Percentiles rank a stretch among this genome's conserved stretches.
These are phyloP conservation scores for Mucor plumbeus DNA, from an alignment of 371 early-diverging fungal species.

Conservation along the genomic window DNA sequence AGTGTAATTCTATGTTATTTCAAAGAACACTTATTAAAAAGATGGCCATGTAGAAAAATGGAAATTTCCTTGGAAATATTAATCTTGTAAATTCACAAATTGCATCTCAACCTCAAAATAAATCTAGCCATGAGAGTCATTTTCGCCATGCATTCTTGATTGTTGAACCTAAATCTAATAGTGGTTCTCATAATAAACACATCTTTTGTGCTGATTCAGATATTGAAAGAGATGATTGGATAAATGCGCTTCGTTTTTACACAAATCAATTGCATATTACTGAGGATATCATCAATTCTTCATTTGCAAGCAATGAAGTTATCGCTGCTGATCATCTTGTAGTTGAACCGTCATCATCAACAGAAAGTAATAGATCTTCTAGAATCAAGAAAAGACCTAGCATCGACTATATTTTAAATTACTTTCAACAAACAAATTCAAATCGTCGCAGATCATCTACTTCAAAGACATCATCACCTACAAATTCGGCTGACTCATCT, in stretches of 20 bases:
- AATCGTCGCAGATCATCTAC: constrained; percentile 3
- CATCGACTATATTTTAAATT: constrained; percentile 7
- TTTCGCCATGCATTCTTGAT: constrained; percentile 81
- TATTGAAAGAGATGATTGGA: constrained; percentile 88
- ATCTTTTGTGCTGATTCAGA: constrained; percentile 89
- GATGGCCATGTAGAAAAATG: constrained; percentile 47
- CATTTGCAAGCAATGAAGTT: background rate
- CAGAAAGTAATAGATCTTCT: constrained; percentile 7
- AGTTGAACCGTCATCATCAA: constrained; percentile 20
- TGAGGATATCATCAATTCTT: constrained; percentile 8
- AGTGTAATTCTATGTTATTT: constrained; percentile 3
- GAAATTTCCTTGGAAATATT: constrained; percentile 62
- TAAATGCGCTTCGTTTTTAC: constrained; percentile 30
- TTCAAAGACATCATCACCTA: background rate
- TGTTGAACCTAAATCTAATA: constrained; percentile 69
- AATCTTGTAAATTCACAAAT: constrained; percentile 58
- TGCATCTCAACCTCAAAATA: constrained; percentile 44
- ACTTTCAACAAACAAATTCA: constrained; percentile 2
- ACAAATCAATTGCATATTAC: background rate
- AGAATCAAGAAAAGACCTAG: constrained; percentile 11
- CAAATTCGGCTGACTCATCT: background rate
- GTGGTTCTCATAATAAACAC: constrained; percentile 66
- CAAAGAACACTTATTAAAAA: no score
- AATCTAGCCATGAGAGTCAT: constrained; percentile 47
- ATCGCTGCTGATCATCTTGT: background rate